Evolutionary conservation across 2,329 filamentous ascomycete species (phyloP).

Genomic region (Aspergillus texensis): DNA sequence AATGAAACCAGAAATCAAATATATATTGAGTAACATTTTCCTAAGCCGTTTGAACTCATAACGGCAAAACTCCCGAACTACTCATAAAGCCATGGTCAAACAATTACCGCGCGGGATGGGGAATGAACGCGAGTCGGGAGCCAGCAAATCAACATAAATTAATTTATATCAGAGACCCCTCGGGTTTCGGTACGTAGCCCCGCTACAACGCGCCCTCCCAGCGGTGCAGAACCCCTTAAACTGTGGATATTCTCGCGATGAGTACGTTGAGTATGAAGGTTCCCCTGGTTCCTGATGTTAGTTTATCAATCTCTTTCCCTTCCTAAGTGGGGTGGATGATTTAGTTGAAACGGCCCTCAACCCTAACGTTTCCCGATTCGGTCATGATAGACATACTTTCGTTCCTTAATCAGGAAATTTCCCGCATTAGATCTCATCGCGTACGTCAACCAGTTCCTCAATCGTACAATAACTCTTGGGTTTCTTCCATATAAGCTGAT

Average conservation of each 20-base stretch:
- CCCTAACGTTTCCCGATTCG: neutral
- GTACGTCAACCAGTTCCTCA: neutral
- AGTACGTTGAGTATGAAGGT: neutral
- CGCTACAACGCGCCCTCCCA: neutral
- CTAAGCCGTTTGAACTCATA: neutral
- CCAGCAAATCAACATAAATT: neutral
- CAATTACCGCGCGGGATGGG: neutral
- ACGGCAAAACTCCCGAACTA: neutral
- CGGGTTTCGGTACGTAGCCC: neutral
- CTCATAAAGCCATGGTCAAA: neutral
- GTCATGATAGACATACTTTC: neutral
- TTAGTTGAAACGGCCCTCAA: neutral
- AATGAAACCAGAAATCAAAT: too few species aligned
- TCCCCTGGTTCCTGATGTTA: neutral
- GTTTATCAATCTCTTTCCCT: neutral
- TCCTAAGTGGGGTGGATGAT: neutral
- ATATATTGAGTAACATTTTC: neutral
- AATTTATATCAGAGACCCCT: neutral
- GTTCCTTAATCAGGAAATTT: neutral
- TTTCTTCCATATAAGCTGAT: neutral
- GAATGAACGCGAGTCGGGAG: neutral
- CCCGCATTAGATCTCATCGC: neutral
- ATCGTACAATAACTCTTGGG: neutral
- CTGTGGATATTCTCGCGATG: too few species aligned
- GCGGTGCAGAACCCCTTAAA: neutral